Base-by-base conservation (phyloP, 2,329 filamentous ascomycete genomes). In the Cladobotryum protrusum region DNA sequence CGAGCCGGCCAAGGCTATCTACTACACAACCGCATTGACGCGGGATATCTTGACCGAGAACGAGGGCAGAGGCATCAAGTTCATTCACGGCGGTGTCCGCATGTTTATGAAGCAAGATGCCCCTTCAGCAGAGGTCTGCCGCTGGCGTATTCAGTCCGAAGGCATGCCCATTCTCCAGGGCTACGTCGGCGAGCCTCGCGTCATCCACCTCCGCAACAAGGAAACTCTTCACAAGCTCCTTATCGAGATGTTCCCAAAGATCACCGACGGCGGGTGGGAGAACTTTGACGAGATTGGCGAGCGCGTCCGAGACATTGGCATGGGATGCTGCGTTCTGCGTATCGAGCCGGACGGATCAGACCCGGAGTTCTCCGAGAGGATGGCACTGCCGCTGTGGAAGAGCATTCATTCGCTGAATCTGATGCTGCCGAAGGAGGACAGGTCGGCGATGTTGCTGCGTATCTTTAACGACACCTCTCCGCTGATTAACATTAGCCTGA, bases 71-170 rank as follows among this genome's bases (percentile, higher is more conserved):
- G 90, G 90, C 42, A 85, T 97, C 69, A 95, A 93, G 67, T 96
- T 99, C 64, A 87, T 99, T 45, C 93, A 99, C 69, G 92, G 87
- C 45, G 93, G 93, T 56, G 91, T 99, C 33, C 95, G 95, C 72
- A 97, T 97, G 89, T 99, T 95, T 67, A 93, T 97, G 76, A 96
- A 95, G 74, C 92, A 97, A 68, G 90, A 96, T 63, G 86, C 89
- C 0, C 91, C 95, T 52, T 87, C 85, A 5, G 84, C 86, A 34
- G 86, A 91, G 48, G 86, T 93, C 33, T 96, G 91, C 73, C 81
- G 86, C 52, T 99, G 93, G 93, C 83, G 93, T 43, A 93, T 99
- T 60, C 93, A 99, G 74, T 87, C 86, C 12, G 93, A 99, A 69
- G 93, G 93, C 19, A 83, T 99, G 72, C 83, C 87, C 9, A 90